A percentile compares a stretch with the other conserved stretches of the same genome.
Evolutionary conservation across 345 rosid species (phyloP).

Genomic region (Sonneratia caseolaris): DNA sequence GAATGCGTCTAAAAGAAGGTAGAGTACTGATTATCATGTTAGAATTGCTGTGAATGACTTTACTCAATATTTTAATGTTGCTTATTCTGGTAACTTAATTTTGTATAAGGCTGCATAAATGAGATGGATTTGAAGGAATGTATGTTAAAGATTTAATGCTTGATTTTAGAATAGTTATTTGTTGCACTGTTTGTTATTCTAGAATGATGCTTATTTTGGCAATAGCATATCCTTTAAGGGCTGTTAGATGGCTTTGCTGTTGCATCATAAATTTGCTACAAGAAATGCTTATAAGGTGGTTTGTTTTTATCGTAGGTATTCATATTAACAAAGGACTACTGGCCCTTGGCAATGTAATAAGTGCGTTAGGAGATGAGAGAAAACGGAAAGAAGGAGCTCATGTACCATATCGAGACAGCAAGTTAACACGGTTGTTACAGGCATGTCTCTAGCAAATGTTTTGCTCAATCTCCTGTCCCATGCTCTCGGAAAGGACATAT

Average conservation of each 20-base stretch:
- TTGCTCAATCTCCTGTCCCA: not conserved
- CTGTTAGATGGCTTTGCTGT: not conserved
- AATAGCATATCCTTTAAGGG: not conserved
- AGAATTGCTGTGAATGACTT: not conserved
- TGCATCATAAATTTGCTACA: not conserved
- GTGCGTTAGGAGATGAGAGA: conserved; percentile 92
- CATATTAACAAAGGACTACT: conserved; percentile 92
- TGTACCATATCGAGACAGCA: conserved; percentile 97
- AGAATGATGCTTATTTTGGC: not conserved
- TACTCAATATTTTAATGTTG: not conserved
- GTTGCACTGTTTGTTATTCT: not conserved
- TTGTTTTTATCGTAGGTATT: conserved; percentile 41
- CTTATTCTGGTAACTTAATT: not conserved
- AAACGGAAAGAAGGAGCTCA: conserved; percentile 96
- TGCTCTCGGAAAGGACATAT: not conserved
- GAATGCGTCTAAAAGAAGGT: conserved; percentile 98
- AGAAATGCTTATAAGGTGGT: not conserved
- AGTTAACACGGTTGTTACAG: conserved; percentile 94
- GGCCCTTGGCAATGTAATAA: conserved; percentile 92
- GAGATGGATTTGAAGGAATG: not conserved
- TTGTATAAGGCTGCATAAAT: not conserved
- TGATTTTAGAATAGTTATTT: not conserved
- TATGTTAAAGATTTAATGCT: not conserved
- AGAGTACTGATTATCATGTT: conserved; percentile 4
- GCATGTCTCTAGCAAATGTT: conserved; percentile 16